A percentile compares a stretch with the other conserved stretches of the same genome.
These are phyloP conservation scores for Viola pubescens DNA, from an alignment of 441 rosid genomes.

Conservation along the genomic window DNA sequence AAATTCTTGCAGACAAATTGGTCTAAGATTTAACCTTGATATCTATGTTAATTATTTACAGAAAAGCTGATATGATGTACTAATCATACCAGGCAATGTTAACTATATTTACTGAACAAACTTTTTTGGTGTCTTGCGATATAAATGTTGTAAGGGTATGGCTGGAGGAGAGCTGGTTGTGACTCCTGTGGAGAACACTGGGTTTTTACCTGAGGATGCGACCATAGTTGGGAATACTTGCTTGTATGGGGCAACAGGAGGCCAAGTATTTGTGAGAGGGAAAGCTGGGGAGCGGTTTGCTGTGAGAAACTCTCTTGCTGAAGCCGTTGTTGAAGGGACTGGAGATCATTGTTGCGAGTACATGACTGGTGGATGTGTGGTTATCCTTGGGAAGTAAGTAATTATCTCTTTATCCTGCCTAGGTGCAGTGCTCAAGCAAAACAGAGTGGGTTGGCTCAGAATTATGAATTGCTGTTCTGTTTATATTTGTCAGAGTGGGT, in stretches of 20 bases:
- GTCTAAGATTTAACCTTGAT: background rate
- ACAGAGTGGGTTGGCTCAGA: background rate
- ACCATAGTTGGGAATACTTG: constrained; percentile 93
- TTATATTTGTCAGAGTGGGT: constrained; percentile 65
- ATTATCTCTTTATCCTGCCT: constrained; percentile 7
- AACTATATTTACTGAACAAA: background rate
- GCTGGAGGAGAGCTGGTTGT: constrained; percentile 96
- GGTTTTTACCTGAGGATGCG: constrained; percentile 83
- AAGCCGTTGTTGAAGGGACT: constrained; percentile 97
- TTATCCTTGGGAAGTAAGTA: constrained; percentile 93
- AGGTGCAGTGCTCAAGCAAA: constrained; percentile 9
- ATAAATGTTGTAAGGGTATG: constrained; percentile 62
- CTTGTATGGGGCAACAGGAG: constrained; percentile 95
- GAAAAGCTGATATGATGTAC: background rate
- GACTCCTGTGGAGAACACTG: constrained; percentile 57
- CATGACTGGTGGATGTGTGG: constrained; percentile 98
- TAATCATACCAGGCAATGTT: background rate
- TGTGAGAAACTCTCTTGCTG: constrained; percentile 89
- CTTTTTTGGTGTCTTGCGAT: constrained; percentile 18
- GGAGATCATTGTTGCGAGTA: constrained; percentile 96
- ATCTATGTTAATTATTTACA: background rate
- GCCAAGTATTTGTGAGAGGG: constrained; percentile 87
- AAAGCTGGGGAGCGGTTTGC: constrained; percentile 96
- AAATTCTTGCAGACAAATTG: background rate
- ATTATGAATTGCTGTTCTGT: constrained; percentile 7